Evolutionary conservation across 2,329 filamentous ascomycete genomes (phyloP).

Genomic region (Fusarium irregulare): DNA sequence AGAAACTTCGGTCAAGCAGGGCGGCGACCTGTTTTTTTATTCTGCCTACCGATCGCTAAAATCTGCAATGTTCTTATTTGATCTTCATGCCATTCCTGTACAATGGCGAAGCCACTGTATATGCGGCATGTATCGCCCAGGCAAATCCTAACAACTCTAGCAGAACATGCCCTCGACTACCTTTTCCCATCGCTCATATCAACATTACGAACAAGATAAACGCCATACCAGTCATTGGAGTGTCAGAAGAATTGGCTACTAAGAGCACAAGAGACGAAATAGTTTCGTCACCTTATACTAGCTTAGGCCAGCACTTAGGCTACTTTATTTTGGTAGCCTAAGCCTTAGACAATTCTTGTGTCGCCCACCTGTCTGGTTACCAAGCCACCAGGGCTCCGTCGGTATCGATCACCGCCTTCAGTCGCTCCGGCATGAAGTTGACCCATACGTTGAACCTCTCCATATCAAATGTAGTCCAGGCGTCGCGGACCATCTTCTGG

Average conservation of each 20-base stretch:
- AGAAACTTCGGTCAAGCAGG: neutral
- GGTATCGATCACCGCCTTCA: constrained; percentile 49
- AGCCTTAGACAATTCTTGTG: neutral
- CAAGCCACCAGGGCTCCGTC: constrained; percentile 51
- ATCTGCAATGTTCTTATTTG: neutral
- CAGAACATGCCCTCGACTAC: neutral
- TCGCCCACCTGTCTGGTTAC: constrained; percentile 35
- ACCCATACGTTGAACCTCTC: constrained; percentile 53
- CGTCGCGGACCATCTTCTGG: constrained; percentile 47
- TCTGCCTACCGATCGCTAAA: neutral
- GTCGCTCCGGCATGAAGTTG: constrained; percentile 52
- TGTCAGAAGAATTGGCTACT: neutral
- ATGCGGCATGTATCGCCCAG: neutral
- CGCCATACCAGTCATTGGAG: constrained; percentile 2
- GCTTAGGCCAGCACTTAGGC: too few relatives aligned
- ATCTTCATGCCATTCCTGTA: neutral
- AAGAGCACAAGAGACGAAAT: neutral
- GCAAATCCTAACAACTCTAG: neutral
- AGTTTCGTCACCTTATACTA: too few relatives aligned
- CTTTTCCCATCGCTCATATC: constrained; percentile 20
- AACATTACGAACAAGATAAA: constrained; percentile 15
- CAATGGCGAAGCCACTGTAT: too few relatives aligned
- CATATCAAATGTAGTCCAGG: constrained; percentile 47
- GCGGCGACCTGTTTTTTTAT: neutral
- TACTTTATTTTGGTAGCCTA: neutral